These are phyloP conservation scores for Cotoneaster glaucophyllus DNA, from an alignment of 306 rosid species.

Conservation along the genomic window DNA sequence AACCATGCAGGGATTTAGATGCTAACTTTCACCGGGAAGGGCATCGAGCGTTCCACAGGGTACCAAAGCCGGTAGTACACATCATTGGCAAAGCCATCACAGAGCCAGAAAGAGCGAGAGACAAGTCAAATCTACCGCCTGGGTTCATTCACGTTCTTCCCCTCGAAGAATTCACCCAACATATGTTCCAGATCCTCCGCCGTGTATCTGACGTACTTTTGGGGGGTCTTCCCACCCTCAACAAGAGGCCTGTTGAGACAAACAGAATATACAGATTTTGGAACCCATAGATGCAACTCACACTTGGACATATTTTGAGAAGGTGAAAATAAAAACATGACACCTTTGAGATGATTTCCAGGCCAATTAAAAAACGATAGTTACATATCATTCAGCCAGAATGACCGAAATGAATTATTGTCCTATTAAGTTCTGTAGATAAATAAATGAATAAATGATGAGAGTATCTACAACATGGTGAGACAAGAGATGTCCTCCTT, in stretches of 20 bases:
- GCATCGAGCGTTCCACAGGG: not conserved
- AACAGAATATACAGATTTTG: not conserved
- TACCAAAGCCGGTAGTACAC: not conserved
- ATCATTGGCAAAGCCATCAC: not conserved
- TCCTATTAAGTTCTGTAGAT: not conserved
- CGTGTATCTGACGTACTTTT: slow-evolving; percentile 65
- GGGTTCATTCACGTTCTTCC: slow-evolving; percentile 65
- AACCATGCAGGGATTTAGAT: not conserved
- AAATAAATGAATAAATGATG: not conserved
- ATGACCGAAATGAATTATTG: not conserved
- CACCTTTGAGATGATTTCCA: not conserved
- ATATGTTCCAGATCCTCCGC: slow-evolving; percentile 92
- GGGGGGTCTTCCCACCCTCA: slow-evolving; percentile 84
- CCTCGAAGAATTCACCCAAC: slow-evolving; percentile 95
- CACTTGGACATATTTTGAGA: not conserved
- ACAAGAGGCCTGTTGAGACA: slow-evolving; percentile 57
- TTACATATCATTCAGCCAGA: not conserved
- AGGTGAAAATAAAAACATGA: not conserved
- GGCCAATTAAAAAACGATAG: not conserved
- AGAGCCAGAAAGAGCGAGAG: not conserved
- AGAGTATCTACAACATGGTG: not conserved
- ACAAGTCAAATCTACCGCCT: slow-evolving; percentile 33
- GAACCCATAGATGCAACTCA: not conserved
- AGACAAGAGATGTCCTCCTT: not conserved
- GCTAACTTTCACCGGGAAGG: not conserved